Conservation (phyloP, 2,329 filamentous ascomycete species). For the Chrysoporthe cubensis region DNA sequence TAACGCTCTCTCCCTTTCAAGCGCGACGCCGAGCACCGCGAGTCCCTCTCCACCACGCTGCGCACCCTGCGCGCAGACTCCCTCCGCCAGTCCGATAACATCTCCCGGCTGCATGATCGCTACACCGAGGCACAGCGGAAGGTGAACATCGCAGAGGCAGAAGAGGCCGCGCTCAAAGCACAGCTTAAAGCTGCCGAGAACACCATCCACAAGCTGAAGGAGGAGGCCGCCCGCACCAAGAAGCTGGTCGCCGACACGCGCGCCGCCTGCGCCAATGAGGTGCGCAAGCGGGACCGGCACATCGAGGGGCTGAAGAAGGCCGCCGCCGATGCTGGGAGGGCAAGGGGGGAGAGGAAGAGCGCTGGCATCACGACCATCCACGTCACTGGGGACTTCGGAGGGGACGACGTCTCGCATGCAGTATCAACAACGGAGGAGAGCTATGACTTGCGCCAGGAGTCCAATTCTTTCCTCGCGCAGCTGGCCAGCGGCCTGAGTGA, state of each 20-base stretch:
- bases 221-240: slow-evolving; percentile 81
- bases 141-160: slow-evolving; percentile 64
- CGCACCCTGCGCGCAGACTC: slow-evolving; percentile 76
- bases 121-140: slow-evolving; percentile 59
- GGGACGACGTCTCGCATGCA: slow-evolving; percentile 42
- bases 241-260: slow-evolving; percentile 80
- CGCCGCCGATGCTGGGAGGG: slow-evolving; percentile 71
- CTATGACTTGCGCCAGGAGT: slow-evolving; percentile 81
- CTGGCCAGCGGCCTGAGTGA: slow-evolving; percentile 83
- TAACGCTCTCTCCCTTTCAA: slow-evolving; percentile 41
- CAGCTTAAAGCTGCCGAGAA: slow-evolving; percentile 76
- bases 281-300: slow-evolving; percentile 87
- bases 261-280: slow-evolving; percentile 84
- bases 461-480: slow-evolving; percentile 86
- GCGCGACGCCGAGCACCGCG: slow-evolving; percentile 88
- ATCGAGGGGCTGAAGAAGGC: slow-evolving; percentile 89
- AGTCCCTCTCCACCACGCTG: slow-evolving; percentile 78
- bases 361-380: slow-evolving; percentile 60
- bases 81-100: slow-evolving; percentile 71
- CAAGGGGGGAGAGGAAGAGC: slow-evolving; percentile 59
- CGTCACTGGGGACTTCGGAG: slow-evolving; percentile 57
- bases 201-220: slow-evolving; percentile 75
- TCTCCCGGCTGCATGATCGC: slow-evolving; percentile 61
- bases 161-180: slow-evolving; percentile 70
- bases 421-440: slow-evolving; percentile 50